Evolutionary conservation across 1,284 basidiomycete species (phyloP).

Genomic region (Calocybe gambosa): DNA sequence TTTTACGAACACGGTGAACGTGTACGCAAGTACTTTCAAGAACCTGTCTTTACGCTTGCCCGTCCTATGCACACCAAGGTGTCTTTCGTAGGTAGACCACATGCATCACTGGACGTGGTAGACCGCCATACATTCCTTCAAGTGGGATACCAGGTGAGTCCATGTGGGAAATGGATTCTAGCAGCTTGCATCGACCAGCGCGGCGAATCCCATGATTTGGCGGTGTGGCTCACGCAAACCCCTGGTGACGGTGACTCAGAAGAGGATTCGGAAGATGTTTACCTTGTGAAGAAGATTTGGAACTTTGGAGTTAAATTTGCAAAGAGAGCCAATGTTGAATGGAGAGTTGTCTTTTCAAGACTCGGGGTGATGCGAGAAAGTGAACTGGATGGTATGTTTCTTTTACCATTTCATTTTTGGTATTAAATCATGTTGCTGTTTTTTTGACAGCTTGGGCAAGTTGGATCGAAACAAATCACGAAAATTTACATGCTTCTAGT

Average conservation of each 20-base stretch:
- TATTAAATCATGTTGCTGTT: conserved; percentile 5
- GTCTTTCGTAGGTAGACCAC: conserved; percentile 33
- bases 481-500: conserved; percentile 40
- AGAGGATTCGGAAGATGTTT: conserved; percentile 25
- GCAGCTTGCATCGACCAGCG: conserved; percentile 72
- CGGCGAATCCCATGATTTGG: conserved; percentile 65
- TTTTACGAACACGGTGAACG: conserved; percentile 38
- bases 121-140: conserved; percentile 70
- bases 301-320: conserved; percentile 55
- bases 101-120: conserved; percentile 55
- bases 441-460: conserved; percentile 58
- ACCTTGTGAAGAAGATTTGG: conserved; percentile 57
- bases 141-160: conserved; percentile 61
- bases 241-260: conserved; percentile 27
- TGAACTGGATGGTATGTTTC: conserved; percentile 62
- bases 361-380: conserved; percentile 49
- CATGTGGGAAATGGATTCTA: conserved; percentile 67
- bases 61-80: conserved; percentile 40
- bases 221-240: conserved; percentile 54
- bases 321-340: conserved; percentile 64
- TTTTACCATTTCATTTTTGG: not conserved
- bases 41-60: conserved; percentile 60
- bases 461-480: conserved; percentile 36
- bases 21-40: conserved; percentile 47
- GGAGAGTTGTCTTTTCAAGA: conserved; percentile 69